Conservation (phyloP, 179 eudicot species). For the Beta lomatogona region DNA sequence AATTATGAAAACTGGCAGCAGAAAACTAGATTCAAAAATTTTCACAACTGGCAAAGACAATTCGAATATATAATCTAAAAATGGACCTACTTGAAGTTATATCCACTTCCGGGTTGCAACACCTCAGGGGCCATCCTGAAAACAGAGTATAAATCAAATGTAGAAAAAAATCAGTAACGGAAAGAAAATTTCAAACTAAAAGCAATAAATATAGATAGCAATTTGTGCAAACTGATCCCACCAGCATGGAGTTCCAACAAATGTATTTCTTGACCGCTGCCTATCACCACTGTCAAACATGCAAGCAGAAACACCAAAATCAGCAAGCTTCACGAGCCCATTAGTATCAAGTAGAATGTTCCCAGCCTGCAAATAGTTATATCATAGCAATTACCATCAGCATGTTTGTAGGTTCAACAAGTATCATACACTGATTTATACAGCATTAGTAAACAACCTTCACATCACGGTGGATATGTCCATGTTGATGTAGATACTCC, state of each 20-base stretch:
- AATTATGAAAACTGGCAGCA: neutral
- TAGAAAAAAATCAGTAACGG: neutral
- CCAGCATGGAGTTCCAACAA: constrained; percentile 99
- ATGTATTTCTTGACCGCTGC: constrained; percentile 94
- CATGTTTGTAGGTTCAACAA: neutral
- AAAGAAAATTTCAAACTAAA: neutral
- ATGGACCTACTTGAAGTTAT: constrained; percentile 86
- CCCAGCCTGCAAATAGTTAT: constrained; percentile 68
- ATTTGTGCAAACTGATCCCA: constrained; percentile 30
- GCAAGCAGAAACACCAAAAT: constrained; percentile 99
- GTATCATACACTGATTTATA: neutral
- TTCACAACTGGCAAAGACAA: neutral
- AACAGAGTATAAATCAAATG: constrained; percentile 24
- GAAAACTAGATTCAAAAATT: neutral
- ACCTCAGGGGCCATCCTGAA: constrained; percentile 99
- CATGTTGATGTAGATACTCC: constrained; percentile 92
- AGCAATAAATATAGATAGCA: neutral
- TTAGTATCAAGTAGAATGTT: constrained; percentile 79
- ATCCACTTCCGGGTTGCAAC: constrained; percentile 93
- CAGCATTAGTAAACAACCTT: constrained; percentile 50
- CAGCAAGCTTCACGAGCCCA: constrained; percentile 90
- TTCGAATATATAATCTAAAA: neutral
- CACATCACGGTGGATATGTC: constrained; percentile 98
- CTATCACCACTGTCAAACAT: constrained; percentile 98
- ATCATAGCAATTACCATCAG: neutral